A percentile compares a stretch with the other conserved stretches of the same genome.
phyloP scores from a whole-genome alignment of 192 early-diverging fungal species.

The Phlyctochytrium arcticum region DNA sequence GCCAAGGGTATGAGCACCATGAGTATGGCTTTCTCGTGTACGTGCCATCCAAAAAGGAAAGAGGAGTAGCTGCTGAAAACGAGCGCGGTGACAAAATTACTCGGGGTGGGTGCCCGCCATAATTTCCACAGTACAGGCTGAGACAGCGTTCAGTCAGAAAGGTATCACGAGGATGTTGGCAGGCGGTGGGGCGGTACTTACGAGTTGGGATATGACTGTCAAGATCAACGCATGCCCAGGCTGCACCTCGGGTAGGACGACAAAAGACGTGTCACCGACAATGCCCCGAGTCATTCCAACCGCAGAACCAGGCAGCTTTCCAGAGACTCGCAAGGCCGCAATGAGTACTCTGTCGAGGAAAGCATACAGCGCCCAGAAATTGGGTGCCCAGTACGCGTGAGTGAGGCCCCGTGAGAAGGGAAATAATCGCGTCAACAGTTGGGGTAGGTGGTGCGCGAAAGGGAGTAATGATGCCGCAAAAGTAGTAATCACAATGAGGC shows the following conservation, averaged over 20 bases:
- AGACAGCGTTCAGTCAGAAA: not conserved
- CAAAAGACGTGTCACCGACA: slow-evolving; percentile 84
- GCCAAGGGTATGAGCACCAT: slow-evolving; percentile 66
- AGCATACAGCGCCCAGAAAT: slow-evolving; percentile 94
- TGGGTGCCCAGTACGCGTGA: slow-evolving; percentile 97
- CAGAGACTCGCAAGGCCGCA: not conserved
- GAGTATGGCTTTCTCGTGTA: slow-evolving; percentile 95
- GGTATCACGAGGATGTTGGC: not conserved
- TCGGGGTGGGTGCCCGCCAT: slow-evolving; percentile 50
- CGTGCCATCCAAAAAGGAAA: slow-evolving; percentile 97
- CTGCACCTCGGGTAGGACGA: slow-evolving; percentile 67
- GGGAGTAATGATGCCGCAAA: slow-evolving; percentile 83
- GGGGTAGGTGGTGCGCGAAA: slow-evolving; percentile 71
- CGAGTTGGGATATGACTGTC: slow-evolving; percentile 69
- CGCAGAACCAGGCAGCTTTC: not conserved
- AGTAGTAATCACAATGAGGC: slow-evolving; percentile 55
- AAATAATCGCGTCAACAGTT: slow-evolving; percentile 79
- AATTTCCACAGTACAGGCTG: slow-evolving; percentile 55
- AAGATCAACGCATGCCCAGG: slow-evolving; percentile 69
- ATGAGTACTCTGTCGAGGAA: slow-evolving; percentile 72
- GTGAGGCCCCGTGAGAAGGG: slow-evolving; percentile 95
- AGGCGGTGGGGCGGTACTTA: slow-evolving; percentile 11
- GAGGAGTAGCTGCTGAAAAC: slow-evolving; percentile 81
- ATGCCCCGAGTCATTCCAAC: slow-evolving; percentile 76
- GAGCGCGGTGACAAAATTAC: slow-evolving; percentile 66